Evolutionary conservation across 106 monocot genomes (phyloP).

Genomic region (Amphibolis antarctica): DNA sequence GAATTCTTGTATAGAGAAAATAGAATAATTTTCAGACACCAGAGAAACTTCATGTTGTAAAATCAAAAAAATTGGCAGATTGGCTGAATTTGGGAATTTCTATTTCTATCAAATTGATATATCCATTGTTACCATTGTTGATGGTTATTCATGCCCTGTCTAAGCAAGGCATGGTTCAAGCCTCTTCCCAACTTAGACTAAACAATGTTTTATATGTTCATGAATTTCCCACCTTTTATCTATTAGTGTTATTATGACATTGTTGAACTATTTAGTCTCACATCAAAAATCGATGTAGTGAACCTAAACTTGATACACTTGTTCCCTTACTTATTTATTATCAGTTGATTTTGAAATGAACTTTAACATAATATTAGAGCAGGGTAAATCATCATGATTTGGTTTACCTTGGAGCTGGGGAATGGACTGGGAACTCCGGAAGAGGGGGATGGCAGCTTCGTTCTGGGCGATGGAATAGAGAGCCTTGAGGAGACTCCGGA

Average conservation of each 20-base stretch:
- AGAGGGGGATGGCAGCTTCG: conserved; percentile 48
- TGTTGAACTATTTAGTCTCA: too few relatives aligned
- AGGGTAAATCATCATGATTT: background rate
- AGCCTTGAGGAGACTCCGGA: conserved; percentile 57
- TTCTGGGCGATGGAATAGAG: conserved; percentile 48
- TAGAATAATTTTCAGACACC: background rate
- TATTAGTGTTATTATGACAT: too few relatives aligned
- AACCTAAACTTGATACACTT: too few relatives aligned
- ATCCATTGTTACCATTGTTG: background rate
- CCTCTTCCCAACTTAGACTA: too few relatives aligned
- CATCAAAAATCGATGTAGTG: too few relatives aligned
- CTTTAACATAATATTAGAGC: background rate
- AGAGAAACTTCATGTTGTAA: background rate
- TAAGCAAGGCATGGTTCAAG: too few relatives aligned
- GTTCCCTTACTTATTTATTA: too few relatives aligned
- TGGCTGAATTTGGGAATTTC: background rate
- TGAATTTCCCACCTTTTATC: too few relatives aligned
- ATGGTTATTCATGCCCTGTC: background rate
- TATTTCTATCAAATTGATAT: background rate
- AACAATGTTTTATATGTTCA: too few relatives aligned
- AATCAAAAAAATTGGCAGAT: background rate
- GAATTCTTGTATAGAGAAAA: background rate
- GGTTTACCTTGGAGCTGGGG: conserved; percentile 55
- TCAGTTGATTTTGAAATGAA: background rate
- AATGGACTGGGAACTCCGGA: conserved; percentile 61